Percentiles rank a stretch among this genome's conserved stretches.
Conservation (phyloP, 2,329 filamentous ascomycete species). For the Exophiala alcalophila region DNA sequence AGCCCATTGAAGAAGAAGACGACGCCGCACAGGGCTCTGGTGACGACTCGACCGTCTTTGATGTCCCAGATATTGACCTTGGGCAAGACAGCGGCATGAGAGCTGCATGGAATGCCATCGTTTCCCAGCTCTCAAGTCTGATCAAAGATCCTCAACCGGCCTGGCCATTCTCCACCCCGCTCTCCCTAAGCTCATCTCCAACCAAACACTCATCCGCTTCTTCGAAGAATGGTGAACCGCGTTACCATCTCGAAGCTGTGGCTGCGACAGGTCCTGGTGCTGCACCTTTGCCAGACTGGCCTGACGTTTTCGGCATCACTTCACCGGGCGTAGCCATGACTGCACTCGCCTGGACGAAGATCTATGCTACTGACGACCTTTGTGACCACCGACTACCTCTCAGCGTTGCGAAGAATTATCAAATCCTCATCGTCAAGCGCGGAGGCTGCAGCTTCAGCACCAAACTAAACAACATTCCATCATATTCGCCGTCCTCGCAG, state of each 20-base stretch:
- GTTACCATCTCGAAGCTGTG: slow-evolving; percentile 45
- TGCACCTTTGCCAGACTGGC: slow-evolving; percentile 65
- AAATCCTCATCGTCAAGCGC: slow-evolving; percentile 77
- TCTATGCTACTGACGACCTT: slow-evolving; percentile 73
- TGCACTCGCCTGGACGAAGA: slow-evolving; percentile 63
- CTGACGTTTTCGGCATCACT: slow-evolving; percentile 39
- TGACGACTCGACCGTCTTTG: slow-evolving; percentile 16
- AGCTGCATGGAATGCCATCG: slow-evolving; percentile 30
- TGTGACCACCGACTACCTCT: slow-evolving; percentile 53
- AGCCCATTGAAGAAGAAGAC: slow-evolving; percentile 9
- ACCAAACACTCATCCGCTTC: slow-evolving; percentile 2
- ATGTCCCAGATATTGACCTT: slow-evolving; percentile 13
- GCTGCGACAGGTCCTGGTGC: slow-evolving; percentile 55
- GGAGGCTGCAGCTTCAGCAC: slow-evolving; percentile 80
- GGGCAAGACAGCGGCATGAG: slow-evolving; percentile 21
- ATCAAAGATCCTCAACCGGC: slow-evolving; percentile 22
- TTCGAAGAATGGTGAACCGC: slow-evolving; percentile 3
- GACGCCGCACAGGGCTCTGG: slow-evolving; percentile 8
- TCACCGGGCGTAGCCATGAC: slow-evolving; percentile 33
- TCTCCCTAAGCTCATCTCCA: slow-evolving; percentile 11
- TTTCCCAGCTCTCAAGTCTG: slow-evolving; percentile 30
- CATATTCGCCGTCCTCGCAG: slow-evolving; percentile 59
- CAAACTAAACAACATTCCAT: slow-evolving; percentile 82
- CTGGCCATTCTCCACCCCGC: slow-evolving; percentile 23
- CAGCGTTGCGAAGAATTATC: slow-evolving; percentile 55